Conservation (phyloP, 345 rosid genomes). For the Ricinus communis region DNA sequence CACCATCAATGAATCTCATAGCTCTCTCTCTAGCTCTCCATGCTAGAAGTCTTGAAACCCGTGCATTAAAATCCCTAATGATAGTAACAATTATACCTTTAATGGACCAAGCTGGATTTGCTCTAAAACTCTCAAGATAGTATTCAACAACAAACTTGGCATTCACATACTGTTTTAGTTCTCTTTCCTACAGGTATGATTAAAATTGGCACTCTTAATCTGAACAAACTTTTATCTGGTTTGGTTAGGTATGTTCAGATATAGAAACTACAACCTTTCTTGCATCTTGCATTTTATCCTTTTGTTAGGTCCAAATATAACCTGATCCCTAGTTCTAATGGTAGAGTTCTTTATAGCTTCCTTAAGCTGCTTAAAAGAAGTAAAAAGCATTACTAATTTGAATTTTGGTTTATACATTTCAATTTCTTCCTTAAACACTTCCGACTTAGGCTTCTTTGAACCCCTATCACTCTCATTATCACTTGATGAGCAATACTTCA, state of each 20-base stretch:
- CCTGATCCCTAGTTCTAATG: not conserved
- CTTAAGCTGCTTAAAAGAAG: not conserved
- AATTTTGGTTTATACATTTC: not conserved
- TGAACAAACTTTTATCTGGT: not conserved
- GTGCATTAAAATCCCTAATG: not conserved
- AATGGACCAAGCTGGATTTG: not conserved
- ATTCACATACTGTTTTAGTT: not conserved
- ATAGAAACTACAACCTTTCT: not conserved
- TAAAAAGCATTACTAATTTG: not conserved
- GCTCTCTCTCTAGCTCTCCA: not conserved
- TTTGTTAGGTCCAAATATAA: not conserved
- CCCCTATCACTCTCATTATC: not conserved
- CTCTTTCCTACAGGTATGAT: not conserved
- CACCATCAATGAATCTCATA: not conserved
- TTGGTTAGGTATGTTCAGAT: not conserved
- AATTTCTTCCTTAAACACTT: not conserved
- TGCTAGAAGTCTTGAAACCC: not conserved
- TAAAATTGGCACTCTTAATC: not conserved
- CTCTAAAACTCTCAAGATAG: not conserved
- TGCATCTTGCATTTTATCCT: too few species aligned
- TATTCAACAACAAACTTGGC: not conserved
- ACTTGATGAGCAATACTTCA: not conserved
- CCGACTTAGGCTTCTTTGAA: too few species aligned
- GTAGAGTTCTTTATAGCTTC: not conserved
- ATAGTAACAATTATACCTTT: not conserved